Conservation (phyloP, 2,329 filamentous ascomycete genomes). For the Colletotrichum sansevieriae region DNA sequence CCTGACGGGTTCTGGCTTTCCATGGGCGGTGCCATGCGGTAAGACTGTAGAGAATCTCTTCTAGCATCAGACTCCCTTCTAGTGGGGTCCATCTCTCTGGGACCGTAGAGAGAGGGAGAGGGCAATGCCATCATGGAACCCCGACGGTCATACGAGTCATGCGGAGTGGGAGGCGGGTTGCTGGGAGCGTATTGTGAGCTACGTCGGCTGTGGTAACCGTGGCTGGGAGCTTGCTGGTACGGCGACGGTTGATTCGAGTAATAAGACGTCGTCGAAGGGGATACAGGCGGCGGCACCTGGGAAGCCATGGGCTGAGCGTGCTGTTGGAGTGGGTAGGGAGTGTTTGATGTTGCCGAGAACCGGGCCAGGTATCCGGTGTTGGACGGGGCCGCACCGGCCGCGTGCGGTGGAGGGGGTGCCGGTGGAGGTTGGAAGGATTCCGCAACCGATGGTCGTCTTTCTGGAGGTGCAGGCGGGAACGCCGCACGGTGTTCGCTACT, state of each 20-base stretch:
- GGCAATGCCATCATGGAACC: constrained; percentile 53
- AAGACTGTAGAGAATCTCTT: constrained; percentile 46
- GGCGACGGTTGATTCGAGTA: constrained; percentile 55
- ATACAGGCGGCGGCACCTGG: constrained; percentile 48
- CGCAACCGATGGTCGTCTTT: constrained; percentile 62
- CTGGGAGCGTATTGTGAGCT: constrained; percentile 49
- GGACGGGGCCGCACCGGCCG: constrained; percentile 46
- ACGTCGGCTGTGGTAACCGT: constrained; percentile 48
- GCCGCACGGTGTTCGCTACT: constrained; percentile 64
- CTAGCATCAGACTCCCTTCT: constrained; percentile 41
- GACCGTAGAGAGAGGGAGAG: constrained; percentile 50
- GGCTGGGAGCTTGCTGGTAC: constrained; percentile 58
- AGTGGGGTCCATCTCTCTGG: constrained; percentile 19
- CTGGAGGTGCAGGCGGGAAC: constrained; percentile 50
- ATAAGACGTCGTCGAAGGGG: constrained; percentile 51
- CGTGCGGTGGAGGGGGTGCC: constrained; percentile 53
- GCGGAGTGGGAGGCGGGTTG: constrained; percentile 48
- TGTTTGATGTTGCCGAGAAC: constrained; percentile 52
- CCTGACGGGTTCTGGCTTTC: background rate
- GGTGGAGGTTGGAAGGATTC: constrained; percentile 58
- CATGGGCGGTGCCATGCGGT: constrained; percentile 50
- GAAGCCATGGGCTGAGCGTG: constrained; percentile 46
- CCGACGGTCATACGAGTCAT: constrained; percentile 55
- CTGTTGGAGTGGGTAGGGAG: constrained; percentile 53
- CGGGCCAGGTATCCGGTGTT: constrained; percentile 47